phyloP scores from a whole-genome alignment of 768 basidiomycete species.

The Leccinellum albellum region DNA sequence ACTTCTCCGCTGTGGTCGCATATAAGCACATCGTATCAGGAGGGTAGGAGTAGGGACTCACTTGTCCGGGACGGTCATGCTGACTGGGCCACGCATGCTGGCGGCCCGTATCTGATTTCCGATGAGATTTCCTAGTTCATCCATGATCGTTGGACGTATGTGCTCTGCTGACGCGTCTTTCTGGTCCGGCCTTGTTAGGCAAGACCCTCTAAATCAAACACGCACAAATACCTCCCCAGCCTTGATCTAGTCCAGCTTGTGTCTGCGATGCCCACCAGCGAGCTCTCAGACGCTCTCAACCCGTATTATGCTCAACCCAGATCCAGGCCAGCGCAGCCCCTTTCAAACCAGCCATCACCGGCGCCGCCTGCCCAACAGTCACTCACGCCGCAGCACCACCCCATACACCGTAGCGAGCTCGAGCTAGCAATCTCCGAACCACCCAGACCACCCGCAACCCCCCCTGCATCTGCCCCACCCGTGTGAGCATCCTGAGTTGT shows the following conservation, averaged over 20 bases:
- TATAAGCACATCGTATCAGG: constrained; percentile 1
- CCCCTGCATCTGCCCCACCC: constrained; percentile 28
- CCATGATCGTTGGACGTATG: constrained; percentile 18
- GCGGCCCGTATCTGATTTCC: constrained; percentile 48
- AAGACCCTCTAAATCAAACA: constrained; percentile 30
- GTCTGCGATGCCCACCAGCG: constrained; percentile 56
- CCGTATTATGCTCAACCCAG: constrained; percentile 52
- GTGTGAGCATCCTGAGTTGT: constrained; percentile 31
- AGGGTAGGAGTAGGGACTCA: constrained; percentile 30
- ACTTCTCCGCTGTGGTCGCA: constrained; percentile 67
- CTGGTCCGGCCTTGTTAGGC: constrained; percentile 18
- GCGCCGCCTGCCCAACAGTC: constrained; percentile 29
- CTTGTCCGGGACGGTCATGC: constrained; percentile 72
- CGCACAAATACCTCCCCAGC: constrained; percentile 20
- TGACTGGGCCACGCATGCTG: constrained; percentile 40
- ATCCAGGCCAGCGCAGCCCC: constrained; percentile 23
- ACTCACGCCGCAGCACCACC: constrained; percentile 36
- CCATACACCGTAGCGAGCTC: constrained; percentile 61
- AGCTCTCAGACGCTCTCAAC: constrained; percentile 77
- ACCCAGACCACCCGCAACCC: constrained; percentile 22
- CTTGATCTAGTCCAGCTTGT: background rate
- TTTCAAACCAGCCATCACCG: constrained; percentile 17
- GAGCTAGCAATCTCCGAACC: constrained; percentile 56
- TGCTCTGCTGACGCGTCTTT: constrained; percentile 47
- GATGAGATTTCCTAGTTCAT: constrained; percentile 51